Evolutionary conservation across 2,329 filamentous ascomycete genomes (phyloP).

Genomic region (Neopestalotiopsis sp.): DNA sequence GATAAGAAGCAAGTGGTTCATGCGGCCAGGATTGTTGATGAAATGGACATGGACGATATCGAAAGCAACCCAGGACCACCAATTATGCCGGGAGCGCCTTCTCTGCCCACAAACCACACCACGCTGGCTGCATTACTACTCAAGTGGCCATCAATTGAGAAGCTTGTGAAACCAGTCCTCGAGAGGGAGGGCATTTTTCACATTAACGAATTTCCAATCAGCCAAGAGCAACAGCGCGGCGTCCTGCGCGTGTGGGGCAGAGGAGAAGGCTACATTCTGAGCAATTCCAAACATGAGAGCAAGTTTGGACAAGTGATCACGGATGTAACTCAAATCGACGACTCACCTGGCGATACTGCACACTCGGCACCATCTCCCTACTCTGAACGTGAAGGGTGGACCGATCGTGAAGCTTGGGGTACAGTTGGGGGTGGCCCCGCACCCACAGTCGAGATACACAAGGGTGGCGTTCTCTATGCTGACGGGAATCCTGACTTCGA

Average conservation of each 20-base stretch:
- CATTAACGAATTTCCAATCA: slow-evolving; percentile 76
- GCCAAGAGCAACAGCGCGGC: slow-evolving; percentile 75
- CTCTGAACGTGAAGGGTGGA: slow-evolving; percentile 1
- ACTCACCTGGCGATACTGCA: slow-evolving; percentile 55
- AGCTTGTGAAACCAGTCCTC: slow-evolving; percentile 61
- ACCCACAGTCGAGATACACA: slow-evolving; percentile 40
- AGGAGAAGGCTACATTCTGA: slow-evolving; percentile 64
- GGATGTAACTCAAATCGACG: slow-evolving; percentile 44
- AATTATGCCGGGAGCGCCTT: slow-evolving; percentile 64
- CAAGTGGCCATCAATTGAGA: slow-evolving; percentile 70
- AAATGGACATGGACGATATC: slow-evolving; percentile 49
- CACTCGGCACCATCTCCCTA: not conserved
- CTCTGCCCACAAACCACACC: slow-evolving; percentile 84
- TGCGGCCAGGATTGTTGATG: slow-evolving; percentile 38
- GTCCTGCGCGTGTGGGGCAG: slow-evolving; percentile 77
- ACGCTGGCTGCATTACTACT: slow-evolving; percentile 87
- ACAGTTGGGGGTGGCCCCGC: slow-evolving; percentile 58
- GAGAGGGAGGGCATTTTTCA: slow-evolving; percentile 55
- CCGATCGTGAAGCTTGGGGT: slow-evolving; percentile 55
- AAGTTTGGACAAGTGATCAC: slow-evolving; percentile 36
- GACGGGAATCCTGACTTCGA: slow-evolving; percentile 62
- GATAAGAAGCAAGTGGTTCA: slow-evolving; percentile 17
- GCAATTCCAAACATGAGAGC: not conserved
- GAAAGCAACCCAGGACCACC: slow-evolving; percentile 57
- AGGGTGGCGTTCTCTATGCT: slow-evolving; percentile 42